Evolutionary conservation across 2,329 filamentous ascomycete species (phyloP).

Genomic region (Microcyclospora tardicrescens): DNA sequence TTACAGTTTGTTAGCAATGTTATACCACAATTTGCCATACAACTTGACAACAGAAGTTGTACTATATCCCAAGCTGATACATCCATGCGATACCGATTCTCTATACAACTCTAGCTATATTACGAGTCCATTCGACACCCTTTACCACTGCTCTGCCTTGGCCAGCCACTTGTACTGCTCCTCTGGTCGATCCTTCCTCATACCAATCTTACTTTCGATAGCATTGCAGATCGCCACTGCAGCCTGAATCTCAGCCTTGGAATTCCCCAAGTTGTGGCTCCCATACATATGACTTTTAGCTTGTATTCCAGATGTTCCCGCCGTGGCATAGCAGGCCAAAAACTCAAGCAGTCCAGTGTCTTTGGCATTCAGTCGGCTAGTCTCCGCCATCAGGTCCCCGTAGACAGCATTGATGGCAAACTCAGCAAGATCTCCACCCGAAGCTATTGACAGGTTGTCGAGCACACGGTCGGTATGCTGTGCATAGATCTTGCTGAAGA

Average conservation of each 20-base stretch:
- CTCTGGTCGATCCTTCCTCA: slow-evolving; percentile 5
- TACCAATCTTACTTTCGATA: slow-evolving; percentile 9
- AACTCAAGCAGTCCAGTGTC: slow-evolving; percentile 11
- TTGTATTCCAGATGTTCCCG: slow-evolving; percentile 7
- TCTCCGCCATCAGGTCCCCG: slow-evolving; percentile 11
- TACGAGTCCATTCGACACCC: too few species aligned
- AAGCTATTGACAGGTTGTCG: slow-evolving; percentile 9
- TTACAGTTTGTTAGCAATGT: too few species aligned
- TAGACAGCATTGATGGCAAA: slow-evolving; percentile 11
- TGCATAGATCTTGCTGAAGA: slow-evolving; percentile 10
- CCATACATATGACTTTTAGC: slow-evolving; percentile 13
- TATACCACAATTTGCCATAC: too few species aligned
- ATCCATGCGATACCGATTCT: too few species aligned
- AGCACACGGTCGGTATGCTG: slow-evolving; percentile 11
- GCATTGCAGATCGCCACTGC: slow-evolving; percentile 8
- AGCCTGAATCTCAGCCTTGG: slow-evolving; percentile 8
- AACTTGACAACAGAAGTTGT: too few species aligned
- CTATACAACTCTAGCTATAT: too few species aligned
- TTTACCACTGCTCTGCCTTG: slow-evolving; percentile 8
- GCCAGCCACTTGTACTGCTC: slow-evolving; percentile 9
- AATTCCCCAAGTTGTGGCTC: slow-evolving; percentile 9
- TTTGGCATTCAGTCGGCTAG: slow-evolving; percentile 7
- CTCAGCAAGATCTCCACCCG: slow-evolving; percentile 9
- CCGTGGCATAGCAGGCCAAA: slow-evolving; percentile 11
- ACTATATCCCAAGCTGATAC: too few species aligned